phyloP scores from a whole-genome alignment of 2,329 filamentous ascomycete genomes.

The Sarocladium strictum region DNA sequence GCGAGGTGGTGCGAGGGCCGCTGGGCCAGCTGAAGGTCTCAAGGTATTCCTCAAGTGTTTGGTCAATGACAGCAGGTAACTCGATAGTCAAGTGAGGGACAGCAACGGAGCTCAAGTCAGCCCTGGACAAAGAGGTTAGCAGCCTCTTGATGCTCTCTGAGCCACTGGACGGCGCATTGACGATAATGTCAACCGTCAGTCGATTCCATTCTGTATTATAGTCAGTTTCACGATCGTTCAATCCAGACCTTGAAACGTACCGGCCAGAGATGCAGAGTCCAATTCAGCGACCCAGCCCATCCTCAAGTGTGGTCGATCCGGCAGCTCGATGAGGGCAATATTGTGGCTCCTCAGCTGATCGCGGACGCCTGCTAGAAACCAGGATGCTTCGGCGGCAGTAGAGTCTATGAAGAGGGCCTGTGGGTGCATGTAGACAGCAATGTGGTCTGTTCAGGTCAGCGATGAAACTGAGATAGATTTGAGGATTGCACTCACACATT shows the following conservation, averaged over 20 bases:
- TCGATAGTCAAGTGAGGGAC: constrained; percentile 78
- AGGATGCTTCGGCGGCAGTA: constrained; percentile 58
- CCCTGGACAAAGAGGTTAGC: constrained; percentile 66
- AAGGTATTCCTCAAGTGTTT: constrained; percentile 56
- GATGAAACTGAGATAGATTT: background rate
- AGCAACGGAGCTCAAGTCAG: constrained; percentile 67
- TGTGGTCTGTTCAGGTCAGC: constrained; percentile 43
- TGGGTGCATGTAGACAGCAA: constrained; percentile 69
- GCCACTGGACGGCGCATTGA: constrained; percentile 66
- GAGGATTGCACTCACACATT: constrained; percentile 43
- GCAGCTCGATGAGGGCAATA: constrained; percentile 69
- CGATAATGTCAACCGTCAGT: constrained; percentile 72
- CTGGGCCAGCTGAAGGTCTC: constrained; percentile 64
- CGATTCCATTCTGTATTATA: constrained; percentile 63
- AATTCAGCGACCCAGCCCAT: constrained; percentile 75
- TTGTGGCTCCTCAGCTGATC: constrained; percentile 44
- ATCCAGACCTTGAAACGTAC: constrained; percentile 30
- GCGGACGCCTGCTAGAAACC: constrained; percentile 57
- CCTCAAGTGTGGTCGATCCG: constrained; percentile 53
- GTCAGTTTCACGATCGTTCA: constrained; percentile 9
- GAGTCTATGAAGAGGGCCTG: constrained; percentile 71
- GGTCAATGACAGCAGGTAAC: constrained; percentile 65
- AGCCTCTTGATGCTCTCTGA: constrained; percentile 72
- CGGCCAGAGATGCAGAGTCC: constrained; percentile 63
- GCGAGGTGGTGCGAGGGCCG: constrained; percentile 25